Base-by-base conservation (phyloP, 495 filamentous ascomycete species). In the Sporormia fimetaria region DNA sequence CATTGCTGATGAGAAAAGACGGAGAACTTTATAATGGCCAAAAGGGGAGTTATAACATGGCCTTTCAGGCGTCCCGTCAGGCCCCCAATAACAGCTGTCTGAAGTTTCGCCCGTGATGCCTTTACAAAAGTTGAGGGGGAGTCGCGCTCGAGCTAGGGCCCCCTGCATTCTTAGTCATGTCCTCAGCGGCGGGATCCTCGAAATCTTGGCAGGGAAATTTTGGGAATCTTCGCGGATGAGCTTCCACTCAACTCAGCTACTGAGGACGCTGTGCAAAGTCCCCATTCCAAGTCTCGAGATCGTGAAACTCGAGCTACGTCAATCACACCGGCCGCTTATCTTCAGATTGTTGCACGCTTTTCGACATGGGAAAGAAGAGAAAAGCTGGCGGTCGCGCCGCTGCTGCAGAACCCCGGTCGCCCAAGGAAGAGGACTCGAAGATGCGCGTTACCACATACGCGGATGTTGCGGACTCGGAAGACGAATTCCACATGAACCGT, bases 381-480 rank as follows among this genome's bases (percentile, higher is more conserved):
- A 90, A 88, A 63, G 75, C 73, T 1, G 66, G 74, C 28, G 62
- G 69, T 44, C 67, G 62, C 32, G 49, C 56, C 6, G 48, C 34
- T 50, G 40, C 49, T 24, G 33, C 44, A 31, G 59, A 63, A n/a
- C 45, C 70, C 6, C 47, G 65, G 20, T 64, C 65, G 10, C 69
- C 73, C 29, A 69, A 33, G 11, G 28, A 34, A 11, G 67, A 42
- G 71, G 73, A 46, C 59, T 80, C 31, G 65, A 63, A 34, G 37
- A 33, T 59, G 5, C 57, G 74, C 15, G 69, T 84, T 50, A 68
- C 67, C 37, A 72, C 76, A n/a, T 87, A 80, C 64, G 74, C 82
- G 57, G 80, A 88, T 55, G 79, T 94, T 49, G 85, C 87, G 52
- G 78, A 92, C 55, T 88, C 85, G 1, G 83, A 92, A 54, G 90